phyloP scores from a whole-genome alignment of 164 flowering plant species.

The Liriodendron chinense region DNA sequence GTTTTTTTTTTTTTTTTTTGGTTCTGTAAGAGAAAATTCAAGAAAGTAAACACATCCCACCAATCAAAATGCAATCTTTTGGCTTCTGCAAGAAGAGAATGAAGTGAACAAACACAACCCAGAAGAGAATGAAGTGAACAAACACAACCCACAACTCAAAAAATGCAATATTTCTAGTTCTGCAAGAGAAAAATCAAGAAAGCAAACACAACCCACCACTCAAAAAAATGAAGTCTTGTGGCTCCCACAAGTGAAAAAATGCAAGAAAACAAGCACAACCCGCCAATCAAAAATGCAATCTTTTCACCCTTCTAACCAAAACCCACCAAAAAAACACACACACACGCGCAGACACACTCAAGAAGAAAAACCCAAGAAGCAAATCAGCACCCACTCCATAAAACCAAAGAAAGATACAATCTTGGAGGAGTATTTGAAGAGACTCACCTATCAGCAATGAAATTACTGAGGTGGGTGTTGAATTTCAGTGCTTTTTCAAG shows the following conservation, averaged over 20 bases:
- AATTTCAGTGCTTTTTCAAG: slow-evolving; percentile 11
- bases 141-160: not conserved
- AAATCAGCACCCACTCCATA: not conserved
- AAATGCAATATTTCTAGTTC: not conserved
- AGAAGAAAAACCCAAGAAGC: not conserved
- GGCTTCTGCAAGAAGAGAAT: not conserved
- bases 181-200: not conserved
- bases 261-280: not conserved
- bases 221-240: not conserved
- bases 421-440: not conserved
- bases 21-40: not conserved
- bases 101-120: not conserved
- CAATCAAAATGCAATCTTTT: not conserved
- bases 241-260: not conserved
- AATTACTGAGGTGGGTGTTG: not conserved
- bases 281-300: not conserved
- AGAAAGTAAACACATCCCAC: not conserved
- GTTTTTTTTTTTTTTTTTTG: not conserved
- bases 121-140: not conserved
- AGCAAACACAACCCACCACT: not conserved
- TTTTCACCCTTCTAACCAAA: no score
- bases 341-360: not conserved
- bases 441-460: slow-evolving; percentile 18
- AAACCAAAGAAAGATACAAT: not conserved
- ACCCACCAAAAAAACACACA: not conserved